Conservation (phyloP, 345 rosid genomes). For the Populus alba region DNA sequence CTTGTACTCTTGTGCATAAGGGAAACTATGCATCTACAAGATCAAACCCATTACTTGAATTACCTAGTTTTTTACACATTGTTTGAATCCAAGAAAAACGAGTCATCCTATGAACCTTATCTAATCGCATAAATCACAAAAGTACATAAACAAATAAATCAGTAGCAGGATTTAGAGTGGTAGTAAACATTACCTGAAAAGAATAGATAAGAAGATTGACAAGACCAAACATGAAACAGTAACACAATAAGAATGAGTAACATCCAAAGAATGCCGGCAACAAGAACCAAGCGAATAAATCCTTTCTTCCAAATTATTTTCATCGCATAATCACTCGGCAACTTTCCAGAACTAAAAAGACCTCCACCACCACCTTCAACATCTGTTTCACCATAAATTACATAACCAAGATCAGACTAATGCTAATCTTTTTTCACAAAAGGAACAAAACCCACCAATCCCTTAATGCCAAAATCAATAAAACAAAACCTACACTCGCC, state of each 20-base stretch:
- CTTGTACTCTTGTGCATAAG: no score
- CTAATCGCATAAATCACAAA: neutral
- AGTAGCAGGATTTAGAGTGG: neutral
- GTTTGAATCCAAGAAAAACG: neutral
- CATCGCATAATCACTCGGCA: constrained; percentile 45
- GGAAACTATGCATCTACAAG: neutral
- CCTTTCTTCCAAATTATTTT: constrained; percentile 68
- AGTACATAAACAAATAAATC: neutral
- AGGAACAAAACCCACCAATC: neutral
- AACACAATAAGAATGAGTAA: constrained; percentile 65
- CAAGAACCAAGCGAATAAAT: constrained; percentile 69
- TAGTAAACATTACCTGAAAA: constrained; percentile 58
- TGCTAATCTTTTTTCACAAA: neutral
- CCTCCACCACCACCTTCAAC: constrained; percentile 57
- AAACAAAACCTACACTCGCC: no score
- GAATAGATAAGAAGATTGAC: constrained; percentile 68
- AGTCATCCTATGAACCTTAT: neutral
- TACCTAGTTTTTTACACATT: neutral
- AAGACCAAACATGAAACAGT: constrained; percentile 82
- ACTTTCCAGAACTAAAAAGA: constrained; percentile 51
- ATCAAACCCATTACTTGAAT: neutral
- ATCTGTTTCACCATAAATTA: constrained; percentile 32
- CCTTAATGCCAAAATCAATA: neutral
- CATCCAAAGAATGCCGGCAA: constrained; percentile 85
- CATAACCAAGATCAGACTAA: neutral